These are phyloP conservation scores for Aspergillus pseudoviridinutans DNA, from an alignment of 2,329 filamentous ascomycete species.

Conservation along the genomic window DNA sequence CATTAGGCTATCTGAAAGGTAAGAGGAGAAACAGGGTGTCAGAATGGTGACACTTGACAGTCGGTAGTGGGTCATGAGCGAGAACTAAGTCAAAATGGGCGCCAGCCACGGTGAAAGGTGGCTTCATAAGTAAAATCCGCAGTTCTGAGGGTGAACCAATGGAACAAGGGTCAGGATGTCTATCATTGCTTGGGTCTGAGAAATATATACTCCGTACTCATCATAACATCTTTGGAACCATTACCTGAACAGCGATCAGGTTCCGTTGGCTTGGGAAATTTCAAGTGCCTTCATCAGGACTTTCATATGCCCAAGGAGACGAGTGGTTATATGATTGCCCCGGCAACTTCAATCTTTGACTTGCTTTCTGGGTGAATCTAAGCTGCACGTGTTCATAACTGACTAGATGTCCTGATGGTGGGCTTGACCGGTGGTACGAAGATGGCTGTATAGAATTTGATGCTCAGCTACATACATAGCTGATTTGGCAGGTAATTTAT, in stretches of 20 bases:
- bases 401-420: background rate
- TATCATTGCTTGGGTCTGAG: background rate
- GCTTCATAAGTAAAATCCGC: too few relatives aligned
- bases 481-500: too few relatives aligned
- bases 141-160: background rate
- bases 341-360: too few relatives aligned
- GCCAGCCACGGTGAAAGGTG: too few relatives aligned
- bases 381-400: background rate
- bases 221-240: background rate
- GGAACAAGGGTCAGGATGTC: background rate
- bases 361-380: background rate
- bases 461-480: too few relatives aligned
- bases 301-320: background rate
- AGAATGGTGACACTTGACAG: too few relatives aligned
- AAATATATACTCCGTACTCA: background rate
- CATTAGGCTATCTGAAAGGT: background rate
- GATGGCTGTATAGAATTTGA: too few relatives aligned
- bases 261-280: too few relatives aligned
- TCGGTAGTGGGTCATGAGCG: too few relatives aligned
- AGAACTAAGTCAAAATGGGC: too few relatives aligned
- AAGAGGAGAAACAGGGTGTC: background rate
- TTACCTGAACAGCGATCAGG: too few relatives aligned
- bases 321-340: too few relatives aligned
- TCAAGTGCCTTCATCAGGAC: background rate
- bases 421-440: background rate